These are phyloP conservation scores for Berberis vulgaris DNA, from an alignment of 164 flowering plant species.

Conservation along the genomic window DNA sequence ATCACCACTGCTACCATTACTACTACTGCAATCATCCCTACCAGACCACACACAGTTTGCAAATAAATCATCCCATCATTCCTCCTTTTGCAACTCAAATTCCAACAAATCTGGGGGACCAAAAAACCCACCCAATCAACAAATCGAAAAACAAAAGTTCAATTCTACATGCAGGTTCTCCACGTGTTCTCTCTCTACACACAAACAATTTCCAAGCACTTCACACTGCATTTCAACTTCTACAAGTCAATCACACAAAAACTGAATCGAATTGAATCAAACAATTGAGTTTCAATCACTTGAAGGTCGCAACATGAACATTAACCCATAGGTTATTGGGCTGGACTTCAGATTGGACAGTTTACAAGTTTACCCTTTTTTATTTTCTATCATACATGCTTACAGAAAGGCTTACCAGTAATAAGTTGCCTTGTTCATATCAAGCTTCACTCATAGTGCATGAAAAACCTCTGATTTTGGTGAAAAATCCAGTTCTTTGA, in stretches of 20 bases:
- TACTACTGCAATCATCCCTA: too few species aligned
- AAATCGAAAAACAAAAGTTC: not conserved
- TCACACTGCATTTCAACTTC: not conserved
- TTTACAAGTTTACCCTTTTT: too few species aligned
- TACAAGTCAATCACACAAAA: not conserved
- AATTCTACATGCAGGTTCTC: not conserved
- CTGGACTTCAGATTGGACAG: too few species aligned
- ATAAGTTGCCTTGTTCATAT: not conserved
- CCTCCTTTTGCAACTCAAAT: not conserved
- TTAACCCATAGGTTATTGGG: too few species aligned
- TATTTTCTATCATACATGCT: too few species aligned
- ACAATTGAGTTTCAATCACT: conserved; percentile 5
- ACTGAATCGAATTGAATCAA: not conserved
- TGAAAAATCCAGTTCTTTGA: not conserved
- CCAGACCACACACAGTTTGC: too few species aligned
- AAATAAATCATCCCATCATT: too few species aligned
- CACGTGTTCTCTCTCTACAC: not conserved
- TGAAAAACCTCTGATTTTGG: too few species aligned
- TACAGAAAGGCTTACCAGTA: not conserved
- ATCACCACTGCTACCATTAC: too few species aligned
- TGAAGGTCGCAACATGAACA: not conserved
- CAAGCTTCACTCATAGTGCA: too few species aligned
- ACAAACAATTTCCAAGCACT: not conserved
- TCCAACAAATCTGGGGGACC: not conserved
- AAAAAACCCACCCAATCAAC: not conserved